These are phyloP conservation scores for Phialophora verrucosa DNA, from an alignment of 2,329 filamentous ascomycete genomes.

Conservation along the genomic window DNA sequence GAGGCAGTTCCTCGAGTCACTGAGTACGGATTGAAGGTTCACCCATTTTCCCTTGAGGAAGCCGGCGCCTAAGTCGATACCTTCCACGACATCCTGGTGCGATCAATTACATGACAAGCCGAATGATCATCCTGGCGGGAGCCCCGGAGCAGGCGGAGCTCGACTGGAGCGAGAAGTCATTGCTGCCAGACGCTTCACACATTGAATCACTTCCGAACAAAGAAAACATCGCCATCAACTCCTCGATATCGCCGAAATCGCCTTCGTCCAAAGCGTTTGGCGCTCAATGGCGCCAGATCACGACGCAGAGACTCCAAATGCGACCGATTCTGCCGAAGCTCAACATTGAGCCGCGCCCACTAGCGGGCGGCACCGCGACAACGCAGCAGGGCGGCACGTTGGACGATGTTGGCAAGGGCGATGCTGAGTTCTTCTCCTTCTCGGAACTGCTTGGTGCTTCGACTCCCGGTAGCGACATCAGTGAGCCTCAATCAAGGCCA, in stretches of 20 bases:
- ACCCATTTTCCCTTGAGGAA: background rate
- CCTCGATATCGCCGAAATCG: slow-evolving; percentile 16
- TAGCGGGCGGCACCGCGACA: slow-evolving; percentile 5
- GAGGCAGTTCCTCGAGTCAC: background rate
- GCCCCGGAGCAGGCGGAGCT: slow-evolving; percentile 37
- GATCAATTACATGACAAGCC: slow-evolving; percentile 33
- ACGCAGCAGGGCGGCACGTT: background rate
- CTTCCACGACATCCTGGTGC: background rate
- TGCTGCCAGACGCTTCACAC: slow-evolving; percentile 32
- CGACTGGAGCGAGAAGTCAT: slow-evolving; percentile 40
- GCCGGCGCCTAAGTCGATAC: background rate
- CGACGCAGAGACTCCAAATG: slow-evolving; percentile 37
- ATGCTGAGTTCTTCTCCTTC: slow-evolving; percentile 37
- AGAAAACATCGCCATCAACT: background rate
- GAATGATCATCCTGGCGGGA: slow-evolving; percentile 39
- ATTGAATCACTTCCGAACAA: slow-evolving; percentile 27
- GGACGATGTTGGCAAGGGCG: slow-evolving; percentile 25
- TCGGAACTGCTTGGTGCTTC: slow-evolving; percentile 34
- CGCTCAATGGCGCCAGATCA: slow-evolving; percentile 38
- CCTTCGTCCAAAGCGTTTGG: slow-evolving; percentile 31
- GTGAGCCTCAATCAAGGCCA: slow-evolving; percentile 36
- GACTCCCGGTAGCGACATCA: slow-evolving; percentile 37
- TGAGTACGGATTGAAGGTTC: background rate
- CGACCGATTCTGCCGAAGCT: slow-evolving; percentile 38
- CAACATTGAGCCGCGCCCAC: slow-evolving; percentile 28